phyloP scores from a whole-genome alignment of 2,329 filamentous ascomycete genomes.

The Teratosphaeria pseudoeucalypti region DNA sequence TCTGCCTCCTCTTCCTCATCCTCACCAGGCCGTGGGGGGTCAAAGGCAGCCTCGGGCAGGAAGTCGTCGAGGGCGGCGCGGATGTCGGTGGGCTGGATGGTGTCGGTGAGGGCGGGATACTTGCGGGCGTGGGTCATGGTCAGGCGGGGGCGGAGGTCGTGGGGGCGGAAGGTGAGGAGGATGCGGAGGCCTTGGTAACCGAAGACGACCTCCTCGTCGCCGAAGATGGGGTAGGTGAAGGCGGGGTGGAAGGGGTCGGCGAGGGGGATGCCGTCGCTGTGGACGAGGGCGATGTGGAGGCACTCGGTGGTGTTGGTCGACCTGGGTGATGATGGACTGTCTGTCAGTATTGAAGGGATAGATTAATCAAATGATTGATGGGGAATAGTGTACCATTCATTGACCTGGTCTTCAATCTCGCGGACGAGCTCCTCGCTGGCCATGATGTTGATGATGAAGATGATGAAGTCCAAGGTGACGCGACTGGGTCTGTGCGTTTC shows the following conservation, averaged over 20 bases:
- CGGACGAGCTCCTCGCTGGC: constrained; percentile 16
- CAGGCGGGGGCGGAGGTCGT: constrained; percentile 71
- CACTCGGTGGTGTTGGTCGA: constrained; percentile 52
- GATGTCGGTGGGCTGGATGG: constrained; percentile 59
- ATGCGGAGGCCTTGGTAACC: constrained; percentile 78
- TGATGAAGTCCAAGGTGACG: not conserved
- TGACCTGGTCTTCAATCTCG: constrained; percentile 18
- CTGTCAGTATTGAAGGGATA: too few species aligned
- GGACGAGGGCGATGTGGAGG: constrained; percentile 50
- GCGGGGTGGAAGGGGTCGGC: constrained; percentile 57
- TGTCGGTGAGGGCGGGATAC: constrained; percentile 56
- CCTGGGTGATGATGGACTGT: not conserved
- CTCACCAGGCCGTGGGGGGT: constrained; percentile 5
- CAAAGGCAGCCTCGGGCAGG: constrained; percentile 52
- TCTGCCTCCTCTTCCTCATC: constrained; percentile 1
- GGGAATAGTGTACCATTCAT: constrained; percentile 31
- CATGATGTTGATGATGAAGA: constrained; percentile 1
- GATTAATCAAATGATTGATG: not conserved
- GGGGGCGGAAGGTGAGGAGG: constrained; percentile 56
- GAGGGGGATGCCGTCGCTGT: constrained; percentile 35
- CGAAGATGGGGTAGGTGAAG: constrained; percentile 88
- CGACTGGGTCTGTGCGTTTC: not conserved
- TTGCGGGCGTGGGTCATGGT: constrained; percentile 62
- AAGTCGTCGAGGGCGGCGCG: constrained; percentile 53
- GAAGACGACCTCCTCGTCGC: constrained; percentile 84